Base-by-base conservation (phyloP, 805 yeast genomes). In the Sugiyamaella smithiae region DNA sequence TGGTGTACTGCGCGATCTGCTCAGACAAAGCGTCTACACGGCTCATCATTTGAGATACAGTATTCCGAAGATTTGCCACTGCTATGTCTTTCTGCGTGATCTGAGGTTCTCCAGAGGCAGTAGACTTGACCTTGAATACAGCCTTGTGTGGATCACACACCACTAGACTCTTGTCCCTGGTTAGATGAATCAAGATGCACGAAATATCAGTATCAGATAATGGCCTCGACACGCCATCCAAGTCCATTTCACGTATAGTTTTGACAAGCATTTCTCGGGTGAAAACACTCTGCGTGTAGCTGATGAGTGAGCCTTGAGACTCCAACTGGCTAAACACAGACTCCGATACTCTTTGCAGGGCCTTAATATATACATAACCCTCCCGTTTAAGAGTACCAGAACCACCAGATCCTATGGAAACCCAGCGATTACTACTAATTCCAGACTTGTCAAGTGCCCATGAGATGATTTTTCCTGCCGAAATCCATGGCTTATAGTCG, bases 311-410 rank as follows among this genome's bases (percentile, higher is more conserved):
- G 11, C 20, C 31, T n/a, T 44, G 44, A 12, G 29, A 25, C 20
- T 40, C 42, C 24, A 48, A 52, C 29, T 12, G 32, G 26, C 31
- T 36, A 40, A 43, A 17, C 11, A 53, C 51, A 41, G 41, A 28
- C 16, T 26, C 40, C 11, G 65, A 52, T 2, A 35, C 33, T 22
- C 20, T 37, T 17, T 54, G 49, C 19, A 63, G 56, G 23, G 46
- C 45, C 12, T 43, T 49, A 12, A 60, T 32, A 37, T 32, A 42
- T 11, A 65, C 57, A 43, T 64, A 65, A 46, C 60, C 54, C 43
- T 56, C 64, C 5, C 42, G 43, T 26, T 53, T 56, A 43, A 65
- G 55, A n/a, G 40, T 43, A 12, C 60, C 67, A 4, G 48, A 41
- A 6, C 38, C 56, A n/a, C 35, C 26, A 14, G 16, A n/a, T 8